Evolutionary conservation across 2,329 filamentous ascomycete genomes (phyloP).

Genomic region (Alternaria hordeiaustralica): DNA sequence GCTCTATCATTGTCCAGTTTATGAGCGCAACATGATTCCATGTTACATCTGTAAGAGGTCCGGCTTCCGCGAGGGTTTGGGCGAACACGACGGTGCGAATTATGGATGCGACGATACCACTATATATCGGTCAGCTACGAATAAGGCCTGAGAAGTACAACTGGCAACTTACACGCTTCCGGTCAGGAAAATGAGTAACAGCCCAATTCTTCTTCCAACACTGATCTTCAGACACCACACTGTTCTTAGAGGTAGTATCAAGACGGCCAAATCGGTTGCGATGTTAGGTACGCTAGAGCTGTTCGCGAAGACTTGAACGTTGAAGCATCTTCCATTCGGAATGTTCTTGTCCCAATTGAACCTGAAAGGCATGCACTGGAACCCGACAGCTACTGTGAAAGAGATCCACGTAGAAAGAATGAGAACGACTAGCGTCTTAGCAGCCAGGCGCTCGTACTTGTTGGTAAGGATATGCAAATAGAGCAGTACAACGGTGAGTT

Average conservation of each 20-base stretch:
- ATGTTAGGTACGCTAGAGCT: constrained; percentile 39
- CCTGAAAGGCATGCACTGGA: constrained; percentile 33
- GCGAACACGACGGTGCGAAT: constrained; percentile 31
- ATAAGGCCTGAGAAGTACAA: background rate
- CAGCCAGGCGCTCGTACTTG: constrained; percentile 27
- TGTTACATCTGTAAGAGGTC: constrained; percentile 25
- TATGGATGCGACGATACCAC: constrained; percentile 34
- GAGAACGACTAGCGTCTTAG: constrained; percentile 24
- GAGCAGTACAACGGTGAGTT: constrained; percentile 31
- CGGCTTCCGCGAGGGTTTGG: constrained; percentile 9
- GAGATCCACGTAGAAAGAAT: constrained; percentile 32
- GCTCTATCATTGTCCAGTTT: constrained; percentile 37
- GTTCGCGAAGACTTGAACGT: constrained; percentile 24
- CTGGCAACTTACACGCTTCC: constrained; percentile 31
- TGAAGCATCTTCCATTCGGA: constrained; percentile 30
- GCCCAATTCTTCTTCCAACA: constrained; percentile 21
- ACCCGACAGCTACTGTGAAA: constrained; percentile 26
- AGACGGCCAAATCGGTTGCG: constrained; percentile 27
- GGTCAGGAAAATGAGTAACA: constrained; percentile 35
- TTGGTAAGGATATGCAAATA: constrained; percentile 36
- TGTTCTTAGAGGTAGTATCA: constrained; percentile 30
- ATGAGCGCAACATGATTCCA: constrained; percentile 29
- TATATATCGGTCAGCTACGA: constrained; percentile 3
- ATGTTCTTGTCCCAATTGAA: constrained; percentile 38
- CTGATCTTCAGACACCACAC: constrained; percentile 31